These are phyloP conservation scores for Rhizophagus sp. DNA, from an alignment of 192 early-diverging fungal species.

Conservation along the genomic window DNA sequence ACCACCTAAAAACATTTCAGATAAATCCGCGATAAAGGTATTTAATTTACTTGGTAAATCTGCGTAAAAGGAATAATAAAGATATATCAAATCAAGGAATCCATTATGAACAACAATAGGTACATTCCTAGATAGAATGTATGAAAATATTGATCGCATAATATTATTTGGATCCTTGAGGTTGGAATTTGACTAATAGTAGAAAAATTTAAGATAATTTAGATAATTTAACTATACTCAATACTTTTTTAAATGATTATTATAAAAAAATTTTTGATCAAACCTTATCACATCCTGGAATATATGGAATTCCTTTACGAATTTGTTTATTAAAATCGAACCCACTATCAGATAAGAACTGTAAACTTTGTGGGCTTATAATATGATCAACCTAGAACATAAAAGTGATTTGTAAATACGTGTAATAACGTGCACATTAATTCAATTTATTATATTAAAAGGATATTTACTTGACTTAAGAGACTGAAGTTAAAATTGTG, in stretches of 20 bases:
- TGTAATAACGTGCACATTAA: background rate
- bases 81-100: conserved; percentile 86
- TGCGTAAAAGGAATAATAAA: conserved; percentile 90
- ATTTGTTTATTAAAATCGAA: conserved; percentile 85
- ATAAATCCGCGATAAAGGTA: conserved; percentile 75
- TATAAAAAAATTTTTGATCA: background rate
- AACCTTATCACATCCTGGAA: conserved; percentile 54
- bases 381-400: conserved; percentile 54
- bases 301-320: conserved; percentile 76
- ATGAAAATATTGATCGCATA: conserved; percentile 59
- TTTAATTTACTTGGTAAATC: conserved; percentile 69
- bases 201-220: background rate
- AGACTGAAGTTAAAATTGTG: conserved; percentile 63
- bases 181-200: conserved; percentile 41
- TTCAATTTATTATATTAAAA: background rate
- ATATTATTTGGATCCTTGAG: conserved; percentile 39
- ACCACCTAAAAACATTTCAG: conserved; percentile 83
- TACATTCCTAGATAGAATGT: conserved; percentile 48
- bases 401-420: background rate
- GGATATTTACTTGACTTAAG: conserved; percentile 37
- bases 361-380: conserved; percentile 68
- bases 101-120: conserved; percentile 95
- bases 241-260: background rate
- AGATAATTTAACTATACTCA: background rate
- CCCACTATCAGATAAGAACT: conserved; percentile 81